A percentile compares a stretch with the other conserved stretches of the same genome.
Conservation (phyloP, 495 filamentous ascomycete genomes). For the Tuber aestivum region DNA sequence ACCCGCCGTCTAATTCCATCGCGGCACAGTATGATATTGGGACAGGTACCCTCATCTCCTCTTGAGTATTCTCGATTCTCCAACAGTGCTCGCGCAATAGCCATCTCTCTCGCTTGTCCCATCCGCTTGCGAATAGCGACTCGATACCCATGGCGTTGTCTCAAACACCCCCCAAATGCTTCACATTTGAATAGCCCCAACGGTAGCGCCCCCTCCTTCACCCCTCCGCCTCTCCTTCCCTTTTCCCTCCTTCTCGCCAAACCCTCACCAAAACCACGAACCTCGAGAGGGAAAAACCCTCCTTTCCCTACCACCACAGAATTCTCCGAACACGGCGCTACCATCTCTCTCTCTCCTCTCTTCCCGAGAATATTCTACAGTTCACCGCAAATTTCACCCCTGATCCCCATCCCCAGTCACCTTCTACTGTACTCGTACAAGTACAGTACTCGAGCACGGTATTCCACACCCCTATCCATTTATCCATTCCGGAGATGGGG, state of each 20-base stretch:
- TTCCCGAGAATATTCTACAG: not conserved
- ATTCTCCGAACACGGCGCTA: not conserved
- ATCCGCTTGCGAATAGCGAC: not conserved
- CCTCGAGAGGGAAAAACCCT: not conserved
- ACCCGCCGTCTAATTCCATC: not conserved
- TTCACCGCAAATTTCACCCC: not conserved
- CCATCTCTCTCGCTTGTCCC: too few species aligned
- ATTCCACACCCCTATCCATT: not conserved
- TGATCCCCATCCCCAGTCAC: not conserved
- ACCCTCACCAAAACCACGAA: not conserved
- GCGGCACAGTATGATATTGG: not conserved
- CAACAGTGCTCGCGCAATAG: too few species aligned
- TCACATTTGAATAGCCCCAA: slow-evolving; percentile 5
- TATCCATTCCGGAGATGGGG: not conserved
- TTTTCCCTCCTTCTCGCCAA: not conserved
- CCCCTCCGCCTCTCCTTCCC: not conserved
- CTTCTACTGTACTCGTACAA: too few species aligned
- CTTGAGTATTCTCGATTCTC: not conserved
- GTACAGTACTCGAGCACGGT: too few species aligned
- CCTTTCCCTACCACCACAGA: not conserved
- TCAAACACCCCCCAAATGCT: slow-evolving; percentile 1
- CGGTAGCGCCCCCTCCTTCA: not conserved
- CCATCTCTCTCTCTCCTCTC: not conserved
- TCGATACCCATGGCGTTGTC: not conserved
- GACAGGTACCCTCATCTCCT: not conserved